Percentiles rank a stretch among this genome's conserved stretches.
phyloP scores from a whole-genome alignment of 176 grass and related monocot genomes.

The Oryza officinalis region DNA sequence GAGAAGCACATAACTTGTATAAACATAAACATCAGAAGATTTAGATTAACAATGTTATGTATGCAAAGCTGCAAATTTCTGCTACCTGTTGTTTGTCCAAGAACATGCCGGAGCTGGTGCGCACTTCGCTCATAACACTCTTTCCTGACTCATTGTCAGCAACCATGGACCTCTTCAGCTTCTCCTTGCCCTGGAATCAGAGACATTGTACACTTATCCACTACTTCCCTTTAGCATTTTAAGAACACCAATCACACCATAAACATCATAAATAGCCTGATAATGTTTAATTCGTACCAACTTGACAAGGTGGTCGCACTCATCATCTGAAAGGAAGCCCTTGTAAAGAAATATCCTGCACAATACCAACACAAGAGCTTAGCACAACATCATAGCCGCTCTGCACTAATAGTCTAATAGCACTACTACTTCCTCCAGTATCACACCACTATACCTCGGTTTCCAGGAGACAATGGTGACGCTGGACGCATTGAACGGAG shows the following conservation, averaged over 20 bases:
- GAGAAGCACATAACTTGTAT: background rate
- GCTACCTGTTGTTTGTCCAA: conserved; percentile 61
- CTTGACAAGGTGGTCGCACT: conserved; percentile 59
- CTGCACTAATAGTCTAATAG: too few species aligned
- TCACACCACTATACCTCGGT: conserved; percentile 3
- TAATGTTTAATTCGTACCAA: conserved; percentile 30
- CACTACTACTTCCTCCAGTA: background rate
- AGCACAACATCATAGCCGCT: background rate
- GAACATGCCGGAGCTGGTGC: conserved; percentile 70
- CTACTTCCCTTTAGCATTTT: background rate
- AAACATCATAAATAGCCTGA: background rate
- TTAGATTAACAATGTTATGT: background rate
- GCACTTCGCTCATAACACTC: conserved; percentile 49
- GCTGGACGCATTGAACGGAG: conserved; percentile 13
- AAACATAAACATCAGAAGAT: background rate
- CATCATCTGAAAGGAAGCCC: conserved; percentile 52
- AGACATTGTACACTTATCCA: background rate
- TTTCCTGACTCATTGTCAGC: conserved; percentile 54
- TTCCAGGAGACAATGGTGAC: conserved; percentile 33
- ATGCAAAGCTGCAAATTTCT: background rate
- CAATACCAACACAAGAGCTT: background rate
- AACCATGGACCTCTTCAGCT: conserved; percentile 51
- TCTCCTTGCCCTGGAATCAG: conserved; percentile 36
- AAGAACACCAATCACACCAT: background rate
- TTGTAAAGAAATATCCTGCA: conserved; percentile 50